Base-by-base conservation (phyloP, 2,329 filamentous ascomycete species). In the Aureobasidium lini region DNA sequence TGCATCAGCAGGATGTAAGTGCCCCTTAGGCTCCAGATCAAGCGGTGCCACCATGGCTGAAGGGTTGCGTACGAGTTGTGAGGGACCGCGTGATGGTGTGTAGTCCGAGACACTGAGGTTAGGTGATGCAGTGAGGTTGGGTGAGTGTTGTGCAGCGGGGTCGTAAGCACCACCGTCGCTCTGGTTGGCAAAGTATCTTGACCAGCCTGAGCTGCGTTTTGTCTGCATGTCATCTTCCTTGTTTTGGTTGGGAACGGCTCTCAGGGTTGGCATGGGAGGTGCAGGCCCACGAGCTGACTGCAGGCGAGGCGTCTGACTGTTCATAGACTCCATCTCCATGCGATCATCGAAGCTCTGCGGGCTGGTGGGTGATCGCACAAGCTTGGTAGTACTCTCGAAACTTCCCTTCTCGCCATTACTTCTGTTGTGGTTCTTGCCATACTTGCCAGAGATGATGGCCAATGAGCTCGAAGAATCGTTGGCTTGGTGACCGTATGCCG, bases 41-140 rank as follows among this genome's bases (percentile, higher is more conserved):
- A 89, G 75, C 0, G 87, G 85, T n/a, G 86, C 84, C 0, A 89
- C 82, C 0, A 85, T 83, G 18, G 83, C 84, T 63, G 85, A 76
- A 1, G 70, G 70, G 59, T 71, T 70, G 4, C 65, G 65, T 39
- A 67, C 23, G 23, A 23, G 23, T 23, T 23, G 23, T 23, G 23
- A 23, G 4, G 23, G 23, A 3, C 23, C 23, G 2, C 23, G 69
- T 4, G 63, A 61, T 8, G 53, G 49, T 52, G 82, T 86, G 65
- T 73, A 75, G 32, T 70, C 63, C 13, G 71, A 76, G 36, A 71
- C 69, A 56, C 71, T 76, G 48, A 60, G 64, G 23, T 66, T 71
- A 16, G 52, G 52, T 1, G 52, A 56, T 29, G 40, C 32, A 36
- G n/a, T n/a, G 13, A 46, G 18, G 15, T 44, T 56, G 2, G 52